These are phyloP conservation scores for Stemphylium vesicarium DNA, from an alignment of 2,329 filamentous ascomycete species.

Conservation along the genomic window DNA sequence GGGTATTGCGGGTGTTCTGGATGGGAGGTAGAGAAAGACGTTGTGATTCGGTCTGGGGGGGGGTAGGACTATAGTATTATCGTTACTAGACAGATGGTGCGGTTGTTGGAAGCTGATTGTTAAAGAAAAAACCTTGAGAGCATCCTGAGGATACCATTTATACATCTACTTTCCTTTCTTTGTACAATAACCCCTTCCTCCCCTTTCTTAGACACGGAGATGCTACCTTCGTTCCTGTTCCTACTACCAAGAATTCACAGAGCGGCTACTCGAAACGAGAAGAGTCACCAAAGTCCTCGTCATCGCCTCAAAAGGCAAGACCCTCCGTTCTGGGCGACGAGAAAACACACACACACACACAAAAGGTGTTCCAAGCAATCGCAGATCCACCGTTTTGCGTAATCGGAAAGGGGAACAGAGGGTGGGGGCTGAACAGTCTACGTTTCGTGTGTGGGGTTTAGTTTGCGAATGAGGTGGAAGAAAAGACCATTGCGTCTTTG, in stretches of 20 bases:
- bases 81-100: neutral
- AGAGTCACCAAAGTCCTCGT: constrained; percentile 16
- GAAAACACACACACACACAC: too few species aligned
- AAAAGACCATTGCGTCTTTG: too few species aligned
- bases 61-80: constrained; percentile 16
- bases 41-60: constrained; percentile 29
- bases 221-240: neutral
- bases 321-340: too few species aligned
- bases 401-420: too few species aligned
- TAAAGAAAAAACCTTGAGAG: constrained; percentile 5
- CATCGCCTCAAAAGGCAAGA: constrained; percentile 17
- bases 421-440: too few species aligned
- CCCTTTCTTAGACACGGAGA: neutral
- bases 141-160: constrained; percentile 12
- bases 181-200: neutral
- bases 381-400: too few species aligned
- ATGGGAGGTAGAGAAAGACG: too few species aligned
- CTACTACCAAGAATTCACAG: constrained; percentile 4
- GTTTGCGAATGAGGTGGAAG: too few species aligned
- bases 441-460: too few species aligned
- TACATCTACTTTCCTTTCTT: constrained; percentile 14
- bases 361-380: too few species aligned
- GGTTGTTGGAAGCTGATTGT: neutral
- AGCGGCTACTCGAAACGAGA: constrained; percentile 32
- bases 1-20: neutral